Evolutionary conservation across 495 filamentous ascomycete species (phyloP).

Genomic region (Cryomyces minteri): DNA sequence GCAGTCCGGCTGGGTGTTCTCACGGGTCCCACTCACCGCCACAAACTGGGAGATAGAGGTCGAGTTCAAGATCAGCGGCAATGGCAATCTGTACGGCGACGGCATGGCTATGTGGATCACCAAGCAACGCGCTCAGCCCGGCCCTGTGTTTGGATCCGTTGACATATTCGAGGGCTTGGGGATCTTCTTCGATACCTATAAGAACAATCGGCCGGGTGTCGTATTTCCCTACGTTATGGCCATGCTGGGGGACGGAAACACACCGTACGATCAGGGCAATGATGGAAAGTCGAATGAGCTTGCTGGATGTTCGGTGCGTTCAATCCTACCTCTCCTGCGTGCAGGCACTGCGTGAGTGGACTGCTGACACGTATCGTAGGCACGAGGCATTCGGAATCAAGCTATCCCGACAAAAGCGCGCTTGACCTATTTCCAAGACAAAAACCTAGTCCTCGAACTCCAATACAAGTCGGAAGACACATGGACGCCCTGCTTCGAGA

Average conservation of each 20-base stretch:
- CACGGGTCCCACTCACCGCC: conserved; percentile 80
- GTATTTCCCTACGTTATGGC: conserved; percentile 98
- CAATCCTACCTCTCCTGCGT: not conserved
- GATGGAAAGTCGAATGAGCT: conserved; percentile 90
- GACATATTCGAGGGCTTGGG: conserved; percentile 92
- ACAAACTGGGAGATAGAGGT: conserved; percentile 99
- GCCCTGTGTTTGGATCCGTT: conserved; percentile 72
- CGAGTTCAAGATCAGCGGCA: conserved; percentile 78
- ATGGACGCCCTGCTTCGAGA: conserved; percentile 81
- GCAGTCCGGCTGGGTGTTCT: conserved; percentile 84
- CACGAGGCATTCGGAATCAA: conserved; percentile 69
- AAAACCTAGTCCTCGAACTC: conserved; percentile 74
- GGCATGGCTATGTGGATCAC: conserved; percentile 98
- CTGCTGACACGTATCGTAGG: conserved; percentile 21
- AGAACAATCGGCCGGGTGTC: conserved; percentile 92
- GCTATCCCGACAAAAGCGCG: conserved; percentile 60
- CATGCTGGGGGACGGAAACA: conserved; percentile 87
- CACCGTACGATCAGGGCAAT: conserved; percentile 77
- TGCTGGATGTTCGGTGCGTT: conserved; percentile 70
- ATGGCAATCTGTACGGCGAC: conserved; percentile 81
- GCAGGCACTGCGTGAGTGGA: not conserved
- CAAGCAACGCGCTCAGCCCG: conserved; percentile 64
- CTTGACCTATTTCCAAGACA: conserved; percentile 94
- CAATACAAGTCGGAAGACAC: conserved; percentile 79
- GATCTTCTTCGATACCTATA: conserved; percentile 98